Conservation (phyloP, 1,284 basidiomycete genomes). For the Trichosporon sp. region DNA sequence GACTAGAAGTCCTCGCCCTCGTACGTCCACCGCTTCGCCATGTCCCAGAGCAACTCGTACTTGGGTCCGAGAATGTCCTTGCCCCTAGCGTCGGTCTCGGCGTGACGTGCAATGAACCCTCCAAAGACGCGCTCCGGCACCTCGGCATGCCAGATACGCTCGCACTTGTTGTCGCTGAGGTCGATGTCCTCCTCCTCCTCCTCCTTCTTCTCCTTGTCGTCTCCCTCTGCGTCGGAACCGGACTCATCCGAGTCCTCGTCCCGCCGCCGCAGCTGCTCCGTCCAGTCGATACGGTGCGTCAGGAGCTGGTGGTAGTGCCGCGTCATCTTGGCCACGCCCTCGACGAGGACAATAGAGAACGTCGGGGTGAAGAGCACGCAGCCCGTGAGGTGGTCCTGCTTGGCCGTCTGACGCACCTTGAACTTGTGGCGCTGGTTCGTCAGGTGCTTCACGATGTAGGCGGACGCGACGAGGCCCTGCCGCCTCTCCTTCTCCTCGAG, state of each 20-base stretch:
- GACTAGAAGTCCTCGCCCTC: conserved; percentile 52
- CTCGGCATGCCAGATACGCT: conserved; percentile 89
- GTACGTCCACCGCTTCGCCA: conserved; percentile 70
- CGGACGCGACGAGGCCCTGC: conserved; percentile 79
- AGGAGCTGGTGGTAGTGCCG: conserved; percentile 87
- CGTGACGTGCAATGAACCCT: conserved; percentile 78
- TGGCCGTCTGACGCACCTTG: conserved; percentile 94
- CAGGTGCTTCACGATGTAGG: conserved; percentile 88
- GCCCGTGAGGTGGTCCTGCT: conserved; percentile 84
- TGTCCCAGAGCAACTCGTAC: conserved; percentile 79
- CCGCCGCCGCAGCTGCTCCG: conserved; percentile 79
- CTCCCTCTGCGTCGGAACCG: conserved; percentile 34
- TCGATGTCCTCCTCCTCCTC: conserved; percentile 53
- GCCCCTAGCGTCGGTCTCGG: conserved; percentile 79
- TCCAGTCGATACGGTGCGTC: conserved; percentile 90
- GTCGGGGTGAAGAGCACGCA: conserved; percentile 83
- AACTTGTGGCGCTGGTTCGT: conserved; percentile 91
- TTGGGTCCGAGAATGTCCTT: conserved; percentile 67
- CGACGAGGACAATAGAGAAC: conserved; percentile 90
- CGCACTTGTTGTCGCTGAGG: conserved; percentile 83
- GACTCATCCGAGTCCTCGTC: conserved; percentile 65
- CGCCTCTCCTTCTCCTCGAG: conserved; percentile 77
- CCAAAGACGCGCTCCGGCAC: conserved; percentile 79
- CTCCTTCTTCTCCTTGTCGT: conserved; percentile 33
- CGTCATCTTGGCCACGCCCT: conserved; percentile 84